Evolutionary conservation across 2,329 filamentous ascomycete genomes (phyloP), one percentile per base, ranked within the genome.

Genomic region (Sporothrix globosa): DNA sequence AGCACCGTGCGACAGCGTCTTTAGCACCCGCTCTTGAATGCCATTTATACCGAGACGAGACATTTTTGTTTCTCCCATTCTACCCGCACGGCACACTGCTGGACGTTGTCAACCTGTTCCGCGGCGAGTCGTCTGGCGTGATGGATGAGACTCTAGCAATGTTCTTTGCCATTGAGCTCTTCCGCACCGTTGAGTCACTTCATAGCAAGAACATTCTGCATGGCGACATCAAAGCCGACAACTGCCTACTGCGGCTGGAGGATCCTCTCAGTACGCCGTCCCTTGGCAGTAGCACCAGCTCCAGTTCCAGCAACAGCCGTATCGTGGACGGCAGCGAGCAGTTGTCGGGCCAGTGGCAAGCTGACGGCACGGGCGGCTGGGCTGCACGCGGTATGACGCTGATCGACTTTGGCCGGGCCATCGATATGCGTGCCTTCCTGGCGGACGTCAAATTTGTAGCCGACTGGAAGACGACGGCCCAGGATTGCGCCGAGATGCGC

Each of bases 401-500:
- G 24, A 98, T 99, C 76, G 96, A 99, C 81, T 97, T 99, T 77
- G 96, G 96, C 0, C 90, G 96, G 1, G 92, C 89, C 66, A 96
- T 99, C 78, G 96, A 99, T 81, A 96, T 97, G 92, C 89, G 88
- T 71, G 89, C 88, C 3, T 99, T 98, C 82, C 81, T 82, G 3
- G 85, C 90, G 0, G 87, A 90, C 54, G 92, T 95, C 13, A 90
- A 90, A 74, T 99, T 99, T 83, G 88, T 98, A 72, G 96, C 95
- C 0, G 96, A 99, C 81, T 99, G 96, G 96, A 92, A 96, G 80
- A 93, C 92, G 0, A 88, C 87, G 19, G 86, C 91, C 30, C 90
- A 93, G 68, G 96, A 99, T 80, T 99, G 96, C 80, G 91, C 92
- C 21, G 96, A 99, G 83, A 97, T 98, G 87, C 91, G 94, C 61